phyloP scores from a whole-genome alignment of 352 stramenopile genomes.

The Pilasporangium apinafurcum region DNA sequence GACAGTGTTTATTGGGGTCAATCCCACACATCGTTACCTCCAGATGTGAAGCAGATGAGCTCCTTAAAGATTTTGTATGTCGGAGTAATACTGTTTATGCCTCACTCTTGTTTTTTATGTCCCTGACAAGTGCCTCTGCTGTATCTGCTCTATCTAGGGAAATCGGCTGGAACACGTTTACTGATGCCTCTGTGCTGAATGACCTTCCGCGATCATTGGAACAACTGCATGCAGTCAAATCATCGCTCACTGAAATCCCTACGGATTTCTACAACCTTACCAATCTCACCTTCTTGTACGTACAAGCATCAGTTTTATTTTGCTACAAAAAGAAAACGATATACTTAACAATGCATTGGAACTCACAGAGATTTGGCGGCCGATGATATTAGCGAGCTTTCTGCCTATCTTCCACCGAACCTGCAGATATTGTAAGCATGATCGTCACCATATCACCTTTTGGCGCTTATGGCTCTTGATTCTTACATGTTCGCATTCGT shows the following conservation, averaged over 20 bases:
- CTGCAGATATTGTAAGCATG: slow-evolving; percentile 8
- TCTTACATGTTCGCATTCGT: too few species aligned
- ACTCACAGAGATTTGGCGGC: slow-evolving; percentile 8
- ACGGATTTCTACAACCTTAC: slow-evolving; percentile 12
- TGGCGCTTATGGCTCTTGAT: neutral
- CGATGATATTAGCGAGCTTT: slow-evolving; percentile 7
- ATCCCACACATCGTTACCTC: slow-evolving; percentile 3
- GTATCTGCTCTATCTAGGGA: slow-evolving; percentile 8
- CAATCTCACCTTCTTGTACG: slow-evolving; percentile 15
- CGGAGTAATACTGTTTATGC: too few species aligned
- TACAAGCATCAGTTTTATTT: neutral
- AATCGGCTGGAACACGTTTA: slow-evolving; percentile 27
- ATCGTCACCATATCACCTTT: neutral
- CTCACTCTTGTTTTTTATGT: neutral
- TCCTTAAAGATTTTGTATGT: slow-evolving; percentile 16
- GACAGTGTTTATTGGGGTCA: too few species aligned
- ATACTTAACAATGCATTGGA: too few species aligned
- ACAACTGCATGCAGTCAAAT: slow-evolving; percentile 13
- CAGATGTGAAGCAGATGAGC: slow-evolving; percentile 10
- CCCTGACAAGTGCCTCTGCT: neutral
- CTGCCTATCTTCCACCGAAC: slow-evolving; percentile 9
- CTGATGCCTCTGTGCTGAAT: slow-evolving; percentile 8
- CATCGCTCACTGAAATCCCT: slow-evolving; percentile 11
- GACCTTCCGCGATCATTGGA: slow-evolving; percentile 17
- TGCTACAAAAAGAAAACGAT: neutral